A percentile compares a stretch with the other conserved stretches of the same genome.
These are phyloP conservation scores for Tanacetum coccineum DNA, from an alignment of 129 eudicot species.

Conservation along the genomic window DNA sequence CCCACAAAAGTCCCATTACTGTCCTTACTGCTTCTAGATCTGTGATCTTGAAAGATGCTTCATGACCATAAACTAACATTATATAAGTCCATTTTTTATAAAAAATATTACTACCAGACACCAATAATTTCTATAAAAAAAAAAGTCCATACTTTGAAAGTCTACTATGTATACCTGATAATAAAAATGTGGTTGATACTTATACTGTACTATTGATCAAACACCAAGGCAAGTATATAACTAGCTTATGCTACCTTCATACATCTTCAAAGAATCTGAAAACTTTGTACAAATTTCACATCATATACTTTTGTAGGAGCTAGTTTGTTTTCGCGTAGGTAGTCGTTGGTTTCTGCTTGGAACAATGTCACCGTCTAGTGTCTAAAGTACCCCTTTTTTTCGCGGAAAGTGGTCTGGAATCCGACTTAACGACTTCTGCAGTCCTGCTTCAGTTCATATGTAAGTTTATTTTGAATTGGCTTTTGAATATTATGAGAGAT, in stretches of 20 bases:
- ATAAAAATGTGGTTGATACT: constrained; percentile 20
- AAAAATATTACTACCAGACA: not conserved
- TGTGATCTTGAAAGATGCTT: constrained; percentile 9
- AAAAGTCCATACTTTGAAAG: not conserved
- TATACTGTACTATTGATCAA: not conserved
- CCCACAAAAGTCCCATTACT: constrained; percentile 13
- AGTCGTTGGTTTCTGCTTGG: not conserved
- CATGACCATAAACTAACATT: not conserved
- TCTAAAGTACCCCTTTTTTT: constrained; percentile 1
- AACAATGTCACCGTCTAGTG: not conserved
- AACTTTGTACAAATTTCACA: not conserved
- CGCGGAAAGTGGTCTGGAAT: not conserved
- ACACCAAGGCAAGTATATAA: constrained; percentile 10
- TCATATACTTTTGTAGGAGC: not conserved
- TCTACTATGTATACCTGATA: constrained; percentile 15
- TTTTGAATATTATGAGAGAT: not conserved
- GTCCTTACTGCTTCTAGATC: not conserved
- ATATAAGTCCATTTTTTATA: too few relatives aligned
- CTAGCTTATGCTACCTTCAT: not conserved
- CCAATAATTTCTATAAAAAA: constrained; percentile 11
- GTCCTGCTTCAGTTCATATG: constrained; percentile 3
- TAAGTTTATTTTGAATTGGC: constrained; percentile 11
- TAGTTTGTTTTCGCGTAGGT: not conserved
- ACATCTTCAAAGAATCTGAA: constrained; percentile 14
- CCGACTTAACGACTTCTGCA: not conserved